Percentiles rank a stretch among this genome's conserved stretches.
These are phyloP conservation scores for Phytopythium cucurbitacearum DNA, from an alignment of 352 stramenopile genomes.

Conservation along the genomic window DNA sequence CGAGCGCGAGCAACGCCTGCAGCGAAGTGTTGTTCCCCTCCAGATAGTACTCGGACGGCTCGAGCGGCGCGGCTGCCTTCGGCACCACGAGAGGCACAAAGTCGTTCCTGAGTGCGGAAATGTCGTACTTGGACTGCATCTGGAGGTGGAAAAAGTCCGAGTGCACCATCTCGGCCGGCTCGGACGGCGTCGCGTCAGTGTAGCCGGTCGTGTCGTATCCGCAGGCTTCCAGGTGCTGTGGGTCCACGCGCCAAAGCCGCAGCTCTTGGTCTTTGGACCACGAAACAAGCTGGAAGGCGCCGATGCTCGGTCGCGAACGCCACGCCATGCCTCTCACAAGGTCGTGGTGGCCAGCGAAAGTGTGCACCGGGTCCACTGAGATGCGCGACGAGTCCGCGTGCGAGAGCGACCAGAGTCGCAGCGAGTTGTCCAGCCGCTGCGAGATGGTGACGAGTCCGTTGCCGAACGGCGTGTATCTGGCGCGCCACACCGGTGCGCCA, in stretches of 20 bases:
- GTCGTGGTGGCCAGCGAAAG: constrained; percentile 59
- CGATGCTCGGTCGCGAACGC: constrained; percentile 35
- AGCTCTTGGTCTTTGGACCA: constrained; percentile 82
- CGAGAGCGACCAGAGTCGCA: constrained; percentile 66
- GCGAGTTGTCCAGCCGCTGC: constrained; percentile 50
- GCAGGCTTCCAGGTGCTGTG: constrained; percentile 54
- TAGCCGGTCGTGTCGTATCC: constrained; percentile 47
- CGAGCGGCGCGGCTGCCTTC: constrained; percentile 47
- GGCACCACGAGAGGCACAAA: constrained; percentile 70
- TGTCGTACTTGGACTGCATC: constrained; percentile 53
- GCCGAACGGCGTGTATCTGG: constrained; percentile 78
- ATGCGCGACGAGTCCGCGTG: constrained; percentile 16
- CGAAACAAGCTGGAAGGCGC: constrained; percentile 65
- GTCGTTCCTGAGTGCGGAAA: constrained; percentile 67
- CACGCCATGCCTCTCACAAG: constrained; percentile 65
- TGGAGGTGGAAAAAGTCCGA: constrained; percentile 32
- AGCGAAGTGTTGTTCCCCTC: constrained; percentile 42
- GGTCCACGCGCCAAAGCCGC: constrained; percentile 65
- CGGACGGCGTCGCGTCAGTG: neutral
- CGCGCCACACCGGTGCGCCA: constrained; percentile 57
- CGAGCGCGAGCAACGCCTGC: constrained; percentile 53
- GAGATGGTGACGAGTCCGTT: constrained; percentile 76
- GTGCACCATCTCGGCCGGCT: constrained; percentile 6
- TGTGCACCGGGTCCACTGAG: constrained; percentile 44
- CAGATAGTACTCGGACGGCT: constrained; percentile 58